Base-by-base conservation (phyloP, 371 early-diverging fungal species). In the Ordospora pajunii region DNA sequence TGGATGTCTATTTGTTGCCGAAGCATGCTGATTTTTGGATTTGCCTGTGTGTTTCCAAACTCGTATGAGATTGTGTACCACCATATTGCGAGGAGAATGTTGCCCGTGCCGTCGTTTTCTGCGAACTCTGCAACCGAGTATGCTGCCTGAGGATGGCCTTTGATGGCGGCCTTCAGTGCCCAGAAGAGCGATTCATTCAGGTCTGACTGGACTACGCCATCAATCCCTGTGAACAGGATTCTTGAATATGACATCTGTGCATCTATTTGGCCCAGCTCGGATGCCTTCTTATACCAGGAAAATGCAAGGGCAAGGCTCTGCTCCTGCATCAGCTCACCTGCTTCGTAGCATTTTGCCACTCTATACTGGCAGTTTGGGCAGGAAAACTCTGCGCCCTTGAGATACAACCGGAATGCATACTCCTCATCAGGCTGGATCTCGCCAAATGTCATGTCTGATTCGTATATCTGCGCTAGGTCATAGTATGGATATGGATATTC, bases 391-490 rank as follows among this genome's bases (percentile, higher is more conserved):
- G 80, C 81, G 0, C 85, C 85, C 40, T 75, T 80, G 25, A 64
- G 21, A 72, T 80, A 85, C 19, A 82, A 17, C 11, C 40, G 62
- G 62, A 82, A 76, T 42, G 85, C 73, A 64, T 82, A 85, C 23
- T 75, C 73, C 12, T 58, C 62, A 65, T 85, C 85, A 45, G 72
- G 17, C 7, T 68, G 49, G 6, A 84, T 70, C 12, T 74, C 75
- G 45, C 25, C 14, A 52, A 17, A 8, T 49, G 69, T 73, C n/a
- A 53, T 27, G 1, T 54, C 42, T 2, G 48, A 27, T 51, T 84
- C 86, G 71, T 83, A 84, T 52, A 69, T 79, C 45, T 75, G 49
- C 12, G 73, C 86, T 14, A 86, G 50, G 70, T 86, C 86, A 77
- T 75, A 84, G 22, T 75, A 72, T 9, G 83, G 65, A 65, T 81